Conservation (phyloP, 1,284 basidiomycete genomes). For the Vanrija sp. region DNA sequence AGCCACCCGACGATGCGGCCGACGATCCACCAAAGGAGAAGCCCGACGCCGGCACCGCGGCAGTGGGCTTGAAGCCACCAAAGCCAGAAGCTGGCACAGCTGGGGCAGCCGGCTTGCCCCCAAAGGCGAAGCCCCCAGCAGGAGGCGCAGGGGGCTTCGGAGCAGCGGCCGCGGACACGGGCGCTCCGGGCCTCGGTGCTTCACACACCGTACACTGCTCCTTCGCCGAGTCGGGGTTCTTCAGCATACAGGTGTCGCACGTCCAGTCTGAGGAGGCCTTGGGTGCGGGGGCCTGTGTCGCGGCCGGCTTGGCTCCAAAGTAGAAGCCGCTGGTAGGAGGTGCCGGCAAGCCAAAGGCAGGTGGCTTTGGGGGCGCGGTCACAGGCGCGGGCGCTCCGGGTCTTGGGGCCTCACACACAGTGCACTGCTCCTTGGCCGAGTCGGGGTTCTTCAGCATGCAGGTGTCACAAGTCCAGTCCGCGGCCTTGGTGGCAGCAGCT, state of each 20-base stretch:
- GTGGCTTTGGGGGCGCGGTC: background rate
- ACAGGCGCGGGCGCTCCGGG: constrained; percentile 13
- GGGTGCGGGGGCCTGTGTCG: background rate
- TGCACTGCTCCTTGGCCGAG: constrained; percentile 53
- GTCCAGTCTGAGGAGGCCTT: constrained; percentile 44
- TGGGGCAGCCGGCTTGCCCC: background rate
- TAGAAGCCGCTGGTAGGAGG: constrained; percentile 7
- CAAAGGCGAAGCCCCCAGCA: constrained; percentile 11
- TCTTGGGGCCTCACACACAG: constrained; percentile 54
- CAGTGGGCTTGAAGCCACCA: background rate
- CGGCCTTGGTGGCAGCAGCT: too few relatives aligned
- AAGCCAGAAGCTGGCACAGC: background rate
- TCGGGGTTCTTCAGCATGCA: constrained; percentile 55
- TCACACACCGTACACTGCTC: constrained; percentile 59
- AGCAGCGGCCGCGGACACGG: constrained; percentile 3
- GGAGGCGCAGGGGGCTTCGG: constrained; percentile 4
- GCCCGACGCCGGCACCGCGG: background rate
- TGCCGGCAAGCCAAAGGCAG: background rate
- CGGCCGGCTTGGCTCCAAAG: constrained; percentile 4
- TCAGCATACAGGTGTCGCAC: constrained; percentile 54
- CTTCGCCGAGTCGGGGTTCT: constrained; percentile 52
- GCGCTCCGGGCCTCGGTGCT: constrained; percentile 37
- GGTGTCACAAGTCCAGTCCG: background rate
- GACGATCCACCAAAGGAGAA: background rate
- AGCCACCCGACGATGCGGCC: background rate